A percentile compares a stretch with the other conserved stretches of the same genome.
These are phyloP conservation scores for Cetradonia linearis DNA, from an alignment of 495 filamentous ascomycete genomes.

Conservation along the genomic window DNA sequence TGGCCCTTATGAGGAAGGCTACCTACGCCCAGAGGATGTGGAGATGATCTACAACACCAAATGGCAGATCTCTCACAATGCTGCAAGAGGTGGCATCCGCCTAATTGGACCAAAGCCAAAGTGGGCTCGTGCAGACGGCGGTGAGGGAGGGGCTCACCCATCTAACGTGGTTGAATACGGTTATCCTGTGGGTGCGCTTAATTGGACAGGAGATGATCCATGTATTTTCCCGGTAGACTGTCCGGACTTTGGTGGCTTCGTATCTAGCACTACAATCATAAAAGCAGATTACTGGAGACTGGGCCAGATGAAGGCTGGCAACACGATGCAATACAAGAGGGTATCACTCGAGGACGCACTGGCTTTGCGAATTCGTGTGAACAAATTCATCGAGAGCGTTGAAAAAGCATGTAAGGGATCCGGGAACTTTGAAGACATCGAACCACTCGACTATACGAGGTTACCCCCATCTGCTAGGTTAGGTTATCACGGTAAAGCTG, in stretches of 20 bases:
- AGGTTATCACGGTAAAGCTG: constrained; percentile 27
- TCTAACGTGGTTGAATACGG: constrained; percentile 51
- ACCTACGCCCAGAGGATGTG: constrained; percentile 40
- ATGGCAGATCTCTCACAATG: constrained; percentile 51
- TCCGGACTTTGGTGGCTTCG: constrained; percentile 51
- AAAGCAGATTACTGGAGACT: constrained; percentile 49
- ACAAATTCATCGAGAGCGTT: constrained; percentile 32
- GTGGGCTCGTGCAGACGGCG: constrained; percentile 48
- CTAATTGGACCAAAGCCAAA: constrained; percentile 45
- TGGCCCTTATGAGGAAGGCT: constrained; percentile 49
- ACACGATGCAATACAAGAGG: constrained; percentile 38
- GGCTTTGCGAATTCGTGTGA: constrained; percentile 26
- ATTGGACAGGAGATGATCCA: constrained; percentile 49
- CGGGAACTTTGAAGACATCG: constrained; percentile 24
- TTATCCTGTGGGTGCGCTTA: constrained; percentile 44
- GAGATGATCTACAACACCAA: constrained; percentile 45
- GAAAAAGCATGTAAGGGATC: constrained; percentile 21
- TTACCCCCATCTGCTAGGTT: constrained; percentile 13
- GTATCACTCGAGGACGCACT: constrained; percentile 41
- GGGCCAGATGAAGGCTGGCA: constrained; percentile 51
- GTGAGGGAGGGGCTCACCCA: constrained; percentile 51
- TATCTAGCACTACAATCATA: constrained; percentile 44
- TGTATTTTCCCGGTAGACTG: constrained; percentile 49
- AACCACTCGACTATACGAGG: constrained; percentile 24
- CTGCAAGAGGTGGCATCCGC: constrained; percentile 46